phyloP scores from a whole-genome alignment of 495 filamentous ascomycete species.

The Hypomontagnella monticulosa region DNA sequence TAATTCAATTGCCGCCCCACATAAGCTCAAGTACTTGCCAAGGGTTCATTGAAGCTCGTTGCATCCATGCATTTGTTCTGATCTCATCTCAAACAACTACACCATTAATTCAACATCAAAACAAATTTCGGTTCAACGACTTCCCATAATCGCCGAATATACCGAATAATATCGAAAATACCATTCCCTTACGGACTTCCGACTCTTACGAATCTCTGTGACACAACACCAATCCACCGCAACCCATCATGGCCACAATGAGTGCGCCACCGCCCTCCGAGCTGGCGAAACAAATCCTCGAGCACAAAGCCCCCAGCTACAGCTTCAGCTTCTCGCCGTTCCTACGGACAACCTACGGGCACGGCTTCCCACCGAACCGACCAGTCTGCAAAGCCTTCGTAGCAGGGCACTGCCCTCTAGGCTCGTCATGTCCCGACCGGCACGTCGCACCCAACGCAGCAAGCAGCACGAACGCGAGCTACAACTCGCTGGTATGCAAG shows the following conservation, averaged over 20 bases:
- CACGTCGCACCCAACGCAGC: conserved; percentile 45
- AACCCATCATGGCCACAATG: conserved; percentile 15
- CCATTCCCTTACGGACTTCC: neutral
- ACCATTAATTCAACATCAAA: no score
- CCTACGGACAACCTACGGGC: conserved; percentile 77
- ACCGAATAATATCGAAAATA: no score
- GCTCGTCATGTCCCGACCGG: conserved; percentile 75
- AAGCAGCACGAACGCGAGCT: conserved; percentile 49
- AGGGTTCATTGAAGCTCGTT: neutral
- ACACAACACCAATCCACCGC: neutral
- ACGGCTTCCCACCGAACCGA: conserved; percentile 75
- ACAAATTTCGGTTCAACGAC: no score
- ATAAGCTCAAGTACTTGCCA: no score
- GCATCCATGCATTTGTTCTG: no score
- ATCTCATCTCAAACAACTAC: no score
- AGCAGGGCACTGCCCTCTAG: conserved; percentile 78
- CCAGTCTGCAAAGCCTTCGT: conserved; percentile 82
- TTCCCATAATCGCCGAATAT: no score
- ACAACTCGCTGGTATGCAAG: conserved; percentile 88
- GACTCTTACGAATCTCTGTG: no score
- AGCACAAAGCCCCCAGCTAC: conserved; percentile 65
- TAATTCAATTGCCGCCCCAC: conserved; percentile 15
- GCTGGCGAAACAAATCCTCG: conserved; percentile 57
- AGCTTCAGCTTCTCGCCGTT: conserved; percentile 79
- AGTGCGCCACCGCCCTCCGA: conserved; percentile 42